These are phyloP conservation scores for Colletotrichum sp. DNA, from an alignment of 2,329 filamentous ascomycete species.

Conservation along the genomic window DNA sequence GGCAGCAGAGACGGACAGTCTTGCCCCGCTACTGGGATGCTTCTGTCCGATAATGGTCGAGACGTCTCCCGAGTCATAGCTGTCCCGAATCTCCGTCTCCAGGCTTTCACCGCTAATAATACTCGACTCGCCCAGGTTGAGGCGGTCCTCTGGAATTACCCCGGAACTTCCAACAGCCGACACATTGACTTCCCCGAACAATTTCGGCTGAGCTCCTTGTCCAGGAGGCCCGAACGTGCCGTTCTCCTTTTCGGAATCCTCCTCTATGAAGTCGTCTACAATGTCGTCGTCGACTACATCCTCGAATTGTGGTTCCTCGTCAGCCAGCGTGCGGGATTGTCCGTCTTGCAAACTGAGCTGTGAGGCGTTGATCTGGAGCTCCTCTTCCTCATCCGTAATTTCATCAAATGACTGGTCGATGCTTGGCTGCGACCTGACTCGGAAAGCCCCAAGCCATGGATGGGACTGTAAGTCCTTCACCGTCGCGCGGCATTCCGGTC, in stretches of 20 bases:
- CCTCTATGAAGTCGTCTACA: conserved; percentile 52
- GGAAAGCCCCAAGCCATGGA: conserved; percentile 68
- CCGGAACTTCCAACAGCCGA: conserved; percentile 61
- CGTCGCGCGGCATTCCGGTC: conserved; percentile 78
- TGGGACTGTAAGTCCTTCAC: conserved; percentile 73
- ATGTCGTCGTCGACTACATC: conserved; percentile 43
- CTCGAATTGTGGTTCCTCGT: conserved; percentile 26
- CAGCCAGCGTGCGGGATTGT: conserved; percentile 22
- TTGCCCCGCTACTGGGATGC: neutral
- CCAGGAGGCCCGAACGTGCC: conserved; percentile 65
- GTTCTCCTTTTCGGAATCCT: conserved; percentile 83
- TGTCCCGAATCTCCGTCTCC: conserved; percentile 48
- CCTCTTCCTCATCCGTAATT: conserved; percentile 61
- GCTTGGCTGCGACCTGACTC: conserved; percentile 25
- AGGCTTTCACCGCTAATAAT: conserved; percentile 37
- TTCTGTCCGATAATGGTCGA: conserved; percentile 16
- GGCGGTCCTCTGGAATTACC: conserved; percentile 49
- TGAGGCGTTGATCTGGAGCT: conserved; percentile 63
- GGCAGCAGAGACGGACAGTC: conserved; percentile 28
- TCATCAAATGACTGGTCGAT: conserved; percentile 63
- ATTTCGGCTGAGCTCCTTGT: conserved; percentile 34
- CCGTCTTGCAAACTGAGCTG: conserved; percentile 67
- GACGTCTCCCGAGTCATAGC: conserved; percentile 50
- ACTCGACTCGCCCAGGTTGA: conserved; percentile 47
- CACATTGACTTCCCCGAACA: conserved; percentile 62